Base-by-base conservation (phyloP, 192 early-diverging fungal species). In the Martensiomyces pterosporus region DNA sequence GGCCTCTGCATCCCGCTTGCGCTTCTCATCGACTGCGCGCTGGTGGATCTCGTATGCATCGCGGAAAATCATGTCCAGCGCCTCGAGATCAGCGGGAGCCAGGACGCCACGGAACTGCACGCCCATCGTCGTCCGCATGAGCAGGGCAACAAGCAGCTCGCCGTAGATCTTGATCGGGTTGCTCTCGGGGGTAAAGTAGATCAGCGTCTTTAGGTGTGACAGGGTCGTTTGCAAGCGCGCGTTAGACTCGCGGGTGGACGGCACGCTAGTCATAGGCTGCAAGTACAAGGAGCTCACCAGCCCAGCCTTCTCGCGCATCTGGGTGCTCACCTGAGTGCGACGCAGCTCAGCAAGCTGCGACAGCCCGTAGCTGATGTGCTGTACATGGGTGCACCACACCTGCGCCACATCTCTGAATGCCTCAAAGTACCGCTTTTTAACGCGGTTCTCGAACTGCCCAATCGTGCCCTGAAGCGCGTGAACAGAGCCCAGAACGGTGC, bases 331-430 rank as follows among this genome's bases (percentile, higher is more conserved):
- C 8, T 32, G 35, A 4, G 24, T 21, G 3, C 46, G 36, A 8
- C 63, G 57, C 23, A 61, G 41, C 36, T 72, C 61, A 1, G 45
- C 41, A 17, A 73, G 44, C 17, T 46, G 48, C 12, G 32, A 26
- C 47, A 73, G 32, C 2, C 42, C 60, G 21, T 52, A 42, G 13
- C 29, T 33, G 12, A 52, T 25, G 32, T 57, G 51, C 19, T 58
- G 60, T 10, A 34, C 55, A 24, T 47, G 56, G 26, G 42, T 39
- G 24, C 55, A 55, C 71, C 71, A 75, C 12, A 67, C 39, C 57
- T 75, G 71, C 12, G 71, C 71, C 3, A 63, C 49, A 34, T 75
- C 71, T 17, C 71, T 50, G 55, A 56, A 67, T 2, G 60, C 47
- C 1, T 1, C 47, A 47, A 63, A 75, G 52, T 67, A 67, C 15